phyloP scores from a whole-genome alignment of 139 green algal genomes.

The Haematococcus lacustris region DNA sequence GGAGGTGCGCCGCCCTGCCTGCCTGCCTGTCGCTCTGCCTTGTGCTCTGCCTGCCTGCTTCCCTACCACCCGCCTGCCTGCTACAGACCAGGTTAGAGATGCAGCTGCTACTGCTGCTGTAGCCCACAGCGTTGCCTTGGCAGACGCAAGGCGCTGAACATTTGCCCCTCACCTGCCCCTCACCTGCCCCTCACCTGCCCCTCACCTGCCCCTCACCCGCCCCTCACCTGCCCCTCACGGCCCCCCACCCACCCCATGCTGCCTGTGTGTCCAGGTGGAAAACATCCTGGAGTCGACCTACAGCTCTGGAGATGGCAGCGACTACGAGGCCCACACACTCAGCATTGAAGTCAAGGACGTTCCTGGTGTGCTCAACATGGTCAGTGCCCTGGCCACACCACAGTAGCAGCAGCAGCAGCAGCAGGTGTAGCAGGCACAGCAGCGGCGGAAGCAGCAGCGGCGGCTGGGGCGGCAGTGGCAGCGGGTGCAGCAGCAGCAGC shows the following conservation, averaged over 20 bases:
- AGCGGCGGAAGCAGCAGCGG: too few relatives aligned
- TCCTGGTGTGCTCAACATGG: constrained; percentile 88
- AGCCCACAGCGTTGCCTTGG: neutral
- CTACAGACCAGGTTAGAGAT: neutral
- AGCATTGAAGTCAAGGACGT: constrained; percentile 82
- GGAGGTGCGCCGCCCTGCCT: constrained; percentile 38
- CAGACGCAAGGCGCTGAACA: neutral
- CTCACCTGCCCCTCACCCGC: too few relatives aligned
- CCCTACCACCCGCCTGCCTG: neutral
- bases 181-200: too few relatives aligned
- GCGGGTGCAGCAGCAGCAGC: too few relatives aligned
- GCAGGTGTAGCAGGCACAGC: too few relatives aligned
- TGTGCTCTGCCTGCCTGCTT: too few relatives aligned
- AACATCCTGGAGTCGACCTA: constrained; percentile 63
- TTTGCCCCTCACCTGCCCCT: too few relatives aligned
- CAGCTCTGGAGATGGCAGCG: neutral
- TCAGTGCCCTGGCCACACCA: too few relatives aligned
- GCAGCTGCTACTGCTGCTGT: neutral
- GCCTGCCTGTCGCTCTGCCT: neutral
- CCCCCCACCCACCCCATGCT: neutral
- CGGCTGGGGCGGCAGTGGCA: too few relatives aligned
- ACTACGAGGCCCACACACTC: constrained; percentile 67
- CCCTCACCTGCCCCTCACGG: too few relatives aligned
- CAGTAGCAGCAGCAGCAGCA: too few relatives aligned
- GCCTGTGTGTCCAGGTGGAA: constrained; percentile 30